Evolutionary conservation across 208 protist species (phyloP).

Genomic region (Wallacemonas sp.): DNA sequence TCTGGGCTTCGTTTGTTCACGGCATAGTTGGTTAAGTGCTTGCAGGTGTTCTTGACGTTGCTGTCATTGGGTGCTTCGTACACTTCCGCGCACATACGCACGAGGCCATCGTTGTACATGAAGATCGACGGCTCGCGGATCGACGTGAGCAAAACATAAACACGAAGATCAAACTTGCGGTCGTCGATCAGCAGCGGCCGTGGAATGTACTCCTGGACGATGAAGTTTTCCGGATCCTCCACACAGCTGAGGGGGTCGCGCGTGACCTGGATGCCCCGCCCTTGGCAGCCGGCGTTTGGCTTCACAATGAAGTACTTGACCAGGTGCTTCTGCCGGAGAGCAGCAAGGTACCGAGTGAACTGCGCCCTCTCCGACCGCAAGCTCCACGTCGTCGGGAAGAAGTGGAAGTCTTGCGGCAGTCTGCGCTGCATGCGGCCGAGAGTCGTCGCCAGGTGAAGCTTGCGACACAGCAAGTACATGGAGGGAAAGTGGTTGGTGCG

Average conservation of each 20-base stretch:
- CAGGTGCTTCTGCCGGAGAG: slow-evolving; percentile 46
- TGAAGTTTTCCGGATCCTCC: slow-evolving; percentile 84
- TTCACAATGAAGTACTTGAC: slow-evolving; percentile 95
- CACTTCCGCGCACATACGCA: slow-evolving; percentile 91
- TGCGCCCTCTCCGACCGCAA: slow-evolving; percentile 73
- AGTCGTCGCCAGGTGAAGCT: slow-evolving; percentile 91
- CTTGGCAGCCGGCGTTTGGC: slow-evolving; percentile 92
- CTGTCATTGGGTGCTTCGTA: slow-evolving; percentile 84
- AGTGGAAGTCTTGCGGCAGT: slow-evolving; percentile 87
- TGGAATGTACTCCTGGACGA: slow-evolving; percentile 94
- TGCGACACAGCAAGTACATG: slow-evolving; percentile 94
- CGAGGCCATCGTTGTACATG: slow-evolving; percentile 94
- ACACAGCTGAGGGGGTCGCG: slow-evolving; percentile 70
- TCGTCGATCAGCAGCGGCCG: slow-evolving; percentile 91
- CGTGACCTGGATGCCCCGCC: slow-evolving; percentile 92
- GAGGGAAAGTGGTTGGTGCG: slow-evolving; percentile 96
- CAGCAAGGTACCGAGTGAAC: slow-evolving; percentile 65
- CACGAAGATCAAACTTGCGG: slow-evolving; percentile 96
- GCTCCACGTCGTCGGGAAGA: slow-evolving; percentile 91
- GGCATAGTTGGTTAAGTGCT: slow-evolving; percentile 98
- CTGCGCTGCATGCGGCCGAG: slow-evolving; percentile 77
- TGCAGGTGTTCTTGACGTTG: slow-evolving; percentile 87
- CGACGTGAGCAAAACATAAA: slow-evolving; percentile 94
- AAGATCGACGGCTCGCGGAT: slow-evolving; percentile 89
- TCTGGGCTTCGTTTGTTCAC: slow-evolving; percentile 94